phyloP scores from a whole-genome alignment of 441 rosid species.

The Populus hybrid region DNA sequence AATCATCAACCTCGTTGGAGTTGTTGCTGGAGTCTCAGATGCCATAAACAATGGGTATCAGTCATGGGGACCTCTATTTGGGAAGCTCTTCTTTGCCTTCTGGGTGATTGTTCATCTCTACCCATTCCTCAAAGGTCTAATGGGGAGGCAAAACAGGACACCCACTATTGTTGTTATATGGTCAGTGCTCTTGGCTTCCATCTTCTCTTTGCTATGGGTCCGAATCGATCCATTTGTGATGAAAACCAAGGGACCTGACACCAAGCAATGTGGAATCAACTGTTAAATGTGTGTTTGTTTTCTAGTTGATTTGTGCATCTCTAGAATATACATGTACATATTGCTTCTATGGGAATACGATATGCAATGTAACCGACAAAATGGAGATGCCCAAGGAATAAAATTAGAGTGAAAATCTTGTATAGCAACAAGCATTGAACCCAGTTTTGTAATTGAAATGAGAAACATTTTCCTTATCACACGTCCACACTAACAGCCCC shows the following conservation, averaged over 20 bases:
- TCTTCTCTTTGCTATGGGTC: slow-evolving; percentile 95
- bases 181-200: slow-evolving; percentile 88
- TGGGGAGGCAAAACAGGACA: slow-evolving; percentile 93
- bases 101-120: slow-evolving; percentile 97
- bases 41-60: slow-evolving; percentile 90
- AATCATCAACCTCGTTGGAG: slow-evolving; percentile 84
- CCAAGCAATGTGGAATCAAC: slow-evolving; percentile 78
- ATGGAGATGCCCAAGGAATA: slow-evolving; percentile 30
- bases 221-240: slow-evolving; percentile 87
- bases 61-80: slow-evolving; percentile 90
- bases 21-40: slow-evolving; percentile 91
- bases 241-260: slow-evolving; percentile 89
- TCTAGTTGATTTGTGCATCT: slow-evolving; percentile 25
- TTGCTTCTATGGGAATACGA: slow-evolving; percentile 21
- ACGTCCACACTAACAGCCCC: background rate
- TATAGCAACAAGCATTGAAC: slow-evolving; percentile 23
- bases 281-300: slow-evolving; percentile 44
- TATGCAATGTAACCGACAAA: slow-evolving; percentile 27
- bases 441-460: slow-evolving; percentile 38
- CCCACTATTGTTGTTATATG: slow-evolving; percentile 95
- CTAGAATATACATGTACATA: slow-evolving; percentile 24
- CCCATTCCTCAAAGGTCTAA: slow-evolving; percentile 96
- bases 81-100: slow-evolving; percentile 91
- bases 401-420: slow-evolving; percentile 33
- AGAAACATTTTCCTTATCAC: slow-evolving; percentile 14